Base-by-base conservation (phyloP, 73 alveolate species). In the Symbiodinium pilosum region DNA sequence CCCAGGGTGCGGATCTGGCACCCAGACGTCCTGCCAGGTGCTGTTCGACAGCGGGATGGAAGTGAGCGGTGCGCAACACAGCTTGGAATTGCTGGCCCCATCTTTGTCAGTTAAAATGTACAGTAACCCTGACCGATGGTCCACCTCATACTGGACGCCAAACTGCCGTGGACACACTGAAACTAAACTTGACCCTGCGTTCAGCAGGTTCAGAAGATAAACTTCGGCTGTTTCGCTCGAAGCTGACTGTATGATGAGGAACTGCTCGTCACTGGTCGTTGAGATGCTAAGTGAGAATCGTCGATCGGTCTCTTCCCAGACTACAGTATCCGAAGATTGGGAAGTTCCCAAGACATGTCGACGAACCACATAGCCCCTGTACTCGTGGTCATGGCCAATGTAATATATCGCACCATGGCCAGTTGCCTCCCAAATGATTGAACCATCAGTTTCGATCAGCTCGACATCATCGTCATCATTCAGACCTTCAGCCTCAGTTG, bases 81-180 rank as follows among this genome's bases (percentile, higher is more conserved):
- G 94, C 94, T 87, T 87, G 38, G 94, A 87, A 87, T 87, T 87
- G 86, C 68, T 88, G 21, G 95, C 71, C 28, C 69, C 95, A 51
- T 88, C 95, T 71, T 88, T 88, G 95, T 88, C 95, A 28, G 95
- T 88, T 71, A 88, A 64, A 40, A 88, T 88, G 95, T 88, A 88
- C 95, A 88, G 51, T 44, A 42, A 21, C 30, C 95, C 95, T 88
- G 73, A 28, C 43, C 95, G 42, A 32, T 88, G 95, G 38, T 88
- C 95, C 52, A 88, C 47, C 51, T 88, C 95, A n/a, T 88, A 88
- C 44, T 88, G 95, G 75, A 88, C 41, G 83, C 95, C 95, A 38
- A 88, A 88, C 39, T 88, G 51, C 34, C 95, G 95, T 0, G 86
- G 87, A 71, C 95, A 88, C 83, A 88, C 95, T 1, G 95, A 88